These are phyloP conservation scores for Obelidium mucronatum DNA, from an alignment of 192 early-diverging fungal species.

Conservation along the genomic window DNA sequence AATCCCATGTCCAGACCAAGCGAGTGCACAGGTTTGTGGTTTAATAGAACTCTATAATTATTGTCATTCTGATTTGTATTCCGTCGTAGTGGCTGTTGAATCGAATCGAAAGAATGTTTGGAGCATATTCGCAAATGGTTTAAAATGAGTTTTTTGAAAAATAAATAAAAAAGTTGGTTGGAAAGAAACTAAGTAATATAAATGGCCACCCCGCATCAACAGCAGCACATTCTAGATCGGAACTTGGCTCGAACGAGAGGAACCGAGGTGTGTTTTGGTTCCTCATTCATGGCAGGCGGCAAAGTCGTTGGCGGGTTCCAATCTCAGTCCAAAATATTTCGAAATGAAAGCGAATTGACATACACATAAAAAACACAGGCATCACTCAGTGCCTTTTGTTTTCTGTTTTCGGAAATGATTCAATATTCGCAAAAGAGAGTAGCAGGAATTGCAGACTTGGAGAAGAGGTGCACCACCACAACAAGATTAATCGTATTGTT, in stretches of 20 bases:
- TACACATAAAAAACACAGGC: too few species aligned
- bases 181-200: background rate
- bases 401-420: conserved; percentile 94
- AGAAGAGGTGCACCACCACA: conserved; percentile 78
- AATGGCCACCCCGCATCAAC: background rate
- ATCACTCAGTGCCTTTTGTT: conserved; percentile 82
- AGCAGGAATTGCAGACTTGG: conserved; percentile 93
- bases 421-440: conserved; percentile 97
- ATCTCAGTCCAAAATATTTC: background rate
- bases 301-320: background rate
- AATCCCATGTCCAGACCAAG: conserved; percentile 53
- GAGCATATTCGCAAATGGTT: conserved; percentile 11
- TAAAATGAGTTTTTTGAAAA: background rate
- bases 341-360: too few species aligned
- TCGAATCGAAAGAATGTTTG: conserved; percentile 41
- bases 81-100: conserved; percentile 36
- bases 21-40: conserved; percentile 47
- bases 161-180: background rate
- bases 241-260: conserved; percentile 74
- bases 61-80: background rate
- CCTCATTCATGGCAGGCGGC: background rate
- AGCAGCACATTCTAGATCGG: conserved; percentile 72
- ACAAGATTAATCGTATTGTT: background rate
- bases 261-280: conserved; percentile 65
- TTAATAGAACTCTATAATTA: background rate